These are phyloP conservation scores for Gamsiella multidivaricata DNA, from an alignment of 192 early-diverging fungal genomes.

Conservation along the genomic window DNA sequence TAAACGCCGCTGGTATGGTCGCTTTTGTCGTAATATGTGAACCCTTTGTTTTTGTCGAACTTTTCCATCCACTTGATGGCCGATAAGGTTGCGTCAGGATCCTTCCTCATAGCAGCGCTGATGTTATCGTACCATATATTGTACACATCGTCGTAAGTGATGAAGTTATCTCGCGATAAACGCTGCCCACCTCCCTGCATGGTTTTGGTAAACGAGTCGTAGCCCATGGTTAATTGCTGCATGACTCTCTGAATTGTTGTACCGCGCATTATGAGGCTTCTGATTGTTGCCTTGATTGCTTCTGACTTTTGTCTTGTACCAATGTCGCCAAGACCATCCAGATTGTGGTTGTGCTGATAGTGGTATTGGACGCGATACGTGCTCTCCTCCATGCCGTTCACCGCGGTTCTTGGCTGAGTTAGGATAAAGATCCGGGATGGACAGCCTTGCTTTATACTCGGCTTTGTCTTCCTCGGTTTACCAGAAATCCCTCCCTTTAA, in stretches of 20 bases:
- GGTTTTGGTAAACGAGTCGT: conserved; percentile 14
- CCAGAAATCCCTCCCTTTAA: conserved; percentile 10
- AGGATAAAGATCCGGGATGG: neutral
- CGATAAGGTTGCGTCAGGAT: conserved; percentile 1
- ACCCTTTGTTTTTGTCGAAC: neutral
- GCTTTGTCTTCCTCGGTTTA: neutral
- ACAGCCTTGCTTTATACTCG: conserved; percentile 8
- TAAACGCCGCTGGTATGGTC: neutral
- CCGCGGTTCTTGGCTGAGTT: neutral
- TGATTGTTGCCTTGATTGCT: conserved; percentile 5
- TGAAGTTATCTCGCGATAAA: conserved; percentile 13
- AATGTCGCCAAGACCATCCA: neutral
- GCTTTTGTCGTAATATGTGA: conserved; percentile 14
- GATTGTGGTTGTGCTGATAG: neutral
- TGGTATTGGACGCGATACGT: conserved; percentile 6
- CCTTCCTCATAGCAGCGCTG: conserved; percentile 1
- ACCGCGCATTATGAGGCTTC: neutral
- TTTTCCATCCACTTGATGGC: conserved; percentile 14
- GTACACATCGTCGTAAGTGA: conserved; percentile 39
- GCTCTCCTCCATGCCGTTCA: neutral
- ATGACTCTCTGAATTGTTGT: conserved; percentile 8
- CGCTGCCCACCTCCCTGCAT: neutral
- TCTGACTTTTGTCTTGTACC: conserved; percentile 15
- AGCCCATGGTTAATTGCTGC: conserved; percentile 20
- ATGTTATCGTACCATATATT: conserved; percentile 15